Conservation (phyloP, 2,329 filamentous ascomycete species). For the Venturia oleaginea region DNA sequence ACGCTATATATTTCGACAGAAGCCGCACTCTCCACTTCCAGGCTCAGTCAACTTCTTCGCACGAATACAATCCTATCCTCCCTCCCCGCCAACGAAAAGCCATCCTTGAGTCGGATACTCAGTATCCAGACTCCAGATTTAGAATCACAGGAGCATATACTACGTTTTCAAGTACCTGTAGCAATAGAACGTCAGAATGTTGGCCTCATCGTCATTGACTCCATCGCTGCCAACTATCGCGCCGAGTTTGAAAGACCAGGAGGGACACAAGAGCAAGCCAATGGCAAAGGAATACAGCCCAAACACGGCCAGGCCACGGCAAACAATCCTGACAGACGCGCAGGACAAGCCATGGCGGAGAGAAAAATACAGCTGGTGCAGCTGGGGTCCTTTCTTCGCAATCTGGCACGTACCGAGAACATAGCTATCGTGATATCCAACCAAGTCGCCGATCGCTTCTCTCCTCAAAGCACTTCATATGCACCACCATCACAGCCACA, state of each 20-base stretch:
- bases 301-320: neutral
- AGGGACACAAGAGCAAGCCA: constrained; percentile 30
- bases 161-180: constrained; percentile 85
- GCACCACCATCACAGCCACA: constrained; percentile 12
- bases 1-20: constrained; percentile 94
- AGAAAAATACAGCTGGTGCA: constrained; percentile 69
- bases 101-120: constrained; percentile 67
- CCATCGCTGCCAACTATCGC: constrained; percentile 89
- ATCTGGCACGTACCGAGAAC: constrained; percentile 63
- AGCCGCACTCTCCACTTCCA: constrained; percentile 69
- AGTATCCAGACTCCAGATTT: constrained; percentile 80
- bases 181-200: constrained; percentile 66
- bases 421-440: constrained; percentile 88
- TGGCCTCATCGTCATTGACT: constrained; percentile 80
- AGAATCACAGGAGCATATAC: constrained; percentile 90
- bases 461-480: constrained; percentile 17
- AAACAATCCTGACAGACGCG: neutral
- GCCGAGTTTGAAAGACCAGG: constrained; percentile 67
- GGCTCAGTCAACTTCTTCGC: constrained; percentile 69
- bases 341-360: constrained; percentile 49
- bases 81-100: constrained; percentile 33
- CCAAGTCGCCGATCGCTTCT: constrained; percentile 86
- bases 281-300: neutral
- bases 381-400: constrained; percentile 65
- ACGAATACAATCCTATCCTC: constrained; percentile 52